Evolutionary conservation across 1,284 basidiomycete genomes (phyloP).

Genomic region (Meira miltonrushii): DNA sequence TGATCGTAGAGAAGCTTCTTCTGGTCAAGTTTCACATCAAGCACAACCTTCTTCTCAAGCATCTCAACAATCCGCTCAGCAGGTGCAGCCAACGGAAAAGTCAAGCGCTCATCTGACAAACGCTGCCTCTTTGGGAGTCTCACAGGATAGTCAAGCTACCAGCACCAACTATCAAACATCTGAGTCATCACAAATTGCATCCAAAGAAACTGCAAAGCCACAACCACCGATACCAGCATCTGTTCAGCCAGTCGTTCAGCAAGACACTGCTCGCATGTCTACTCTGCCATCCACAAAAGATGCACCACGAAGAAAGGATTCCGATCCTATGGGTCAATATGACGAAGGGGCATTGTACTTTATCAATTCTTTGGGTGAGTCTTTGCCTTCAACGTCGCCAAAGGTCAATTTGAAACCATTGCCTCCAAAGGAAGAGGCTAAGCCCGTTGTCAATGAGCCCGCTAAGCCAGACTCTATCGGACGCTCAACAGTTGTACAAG

Average conservation of each 20-base stretch:
- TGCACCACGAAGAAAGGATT: background rate
- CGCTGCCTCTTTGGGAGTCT: background rate
- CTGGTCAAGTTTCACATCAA: background rate
- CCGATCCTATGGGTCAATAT: constrained; percentile 18
- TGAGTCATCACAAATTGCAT: no score
- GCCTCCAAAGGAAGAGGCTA: background rate
- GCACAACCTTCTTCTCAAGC: background rate
- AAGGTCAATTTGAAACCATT: background rate
- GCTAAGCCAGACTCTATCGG: background rate
- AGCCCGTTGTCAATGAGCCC: background rate
- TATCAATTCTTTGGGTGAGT: constrained; percentile 41
- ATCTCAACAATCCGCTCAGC: no score
- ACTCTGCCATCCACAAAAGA: no score
- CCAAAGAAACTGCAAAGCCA: no score
- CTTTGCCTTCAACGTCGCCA: constrained; percentile 26
- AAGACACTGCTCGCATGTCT: no score
- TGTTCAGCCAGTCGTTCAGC: no score
- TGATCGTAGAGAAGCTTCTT: background rate
- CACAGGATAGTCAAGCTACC: no score
- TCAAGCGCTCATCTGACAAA: background rate
- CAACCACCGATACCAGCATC: no score
- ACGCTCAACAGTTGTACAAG: background rate
- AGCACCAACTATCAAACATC: no score
- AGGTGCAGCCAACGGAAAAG: no score
- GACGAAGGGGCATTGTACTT: constrained; percentile 46